A percentile compares a stretch with the other conserved stretches of the same genome.
phyloP scores from a whole-genome alignment of 441 rosid genomes.

The Lepidium campestre region DNA sequence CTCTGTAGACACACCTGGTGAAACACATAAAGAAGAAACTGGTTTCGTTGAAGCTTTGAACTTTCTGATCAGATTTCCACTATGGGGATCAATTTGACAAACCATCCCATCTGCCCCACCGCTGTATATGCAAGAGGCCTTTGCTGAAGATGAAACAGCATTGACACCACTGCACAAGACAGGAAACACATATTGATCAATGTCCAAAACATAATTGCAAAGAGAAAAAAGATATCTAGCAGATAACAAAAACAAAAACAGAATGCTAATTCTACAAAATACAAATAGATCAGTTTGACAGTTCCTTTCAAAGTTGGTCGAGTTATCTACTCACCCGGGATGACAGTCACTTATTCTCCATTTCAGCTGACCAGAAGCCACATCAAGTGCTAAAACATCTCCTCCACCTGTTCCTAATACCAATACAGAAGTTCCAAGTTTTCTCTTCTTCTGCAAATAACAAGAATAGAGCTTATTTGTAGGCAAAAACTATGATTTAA shows the following conservation, averaged over 20 bases:
- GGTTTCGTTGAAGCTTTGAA: conserved; percentile 78
- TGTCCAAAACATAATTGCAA: background rate
- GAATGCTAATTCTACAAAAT: background rate
- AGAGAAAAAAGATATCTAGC: background rate
- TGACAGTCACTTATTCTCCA: conserved; percentile 88
- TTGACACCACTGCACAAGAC: conserved; percentile 72
- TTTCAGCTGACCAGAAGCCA: conserved; percentile 79
- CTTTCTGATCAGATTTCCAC: conserved; percentile 34
- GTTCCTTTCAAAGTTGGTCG: background rate
- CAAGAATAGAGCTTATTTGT: background rate
- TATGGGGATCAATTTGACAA: conserved; percentile 31
- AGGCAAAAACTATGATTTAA: background rate
- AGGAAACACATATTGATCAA: background rate
- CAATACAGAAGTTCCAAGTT: conserved; percentile 59
- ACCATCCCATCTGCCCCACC: conserved; percentile 79
- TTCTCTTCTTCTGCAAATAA: conserved; percentile 74
- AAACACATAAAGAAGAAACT: conserved; percentile 69
- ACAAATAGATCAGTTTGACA: background rate
- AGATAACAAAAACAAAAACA: background rate
- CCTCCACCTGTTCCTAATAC: conserved; percentile 93
- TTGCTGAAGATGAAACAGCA: conserved; percentile 66
- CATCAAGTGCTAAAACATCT: conserved; percentile 86
- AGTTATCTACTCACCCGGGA: conserved; percentile 65
- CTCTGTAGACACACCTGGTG: conserved; percentile 44
- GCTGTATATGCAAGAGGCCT: conserved; percentile 54